Evolutionary conservation across 495 filamentous ascomycete genomes (phyloP).

Genomic region (Penicillium paradoxum): DNA sequence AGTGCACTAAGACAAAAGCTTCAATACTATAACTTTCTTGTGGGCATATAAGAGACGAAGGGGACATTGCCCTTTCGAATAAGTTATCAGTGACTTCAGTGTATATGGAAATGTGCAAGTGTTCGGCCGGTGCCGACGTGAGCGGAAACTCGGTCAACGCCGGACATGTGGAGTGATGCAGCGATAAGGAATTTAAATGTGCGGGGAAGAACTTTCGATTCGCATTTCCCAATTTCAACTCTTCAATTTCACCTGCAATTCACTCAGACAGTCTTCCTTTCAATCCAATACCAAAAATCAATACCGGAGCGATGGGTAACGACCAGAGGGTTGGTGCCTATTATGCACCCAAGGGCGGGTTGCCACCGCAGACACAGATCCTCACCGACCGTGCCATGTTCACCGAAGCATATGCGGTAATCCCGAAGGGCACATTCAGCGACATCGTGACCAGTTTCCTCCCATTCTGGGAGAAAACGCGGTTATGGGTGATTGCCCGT

Average conservation of each 20-base stretch:
- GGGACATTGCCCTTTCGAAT: too few species aligned
- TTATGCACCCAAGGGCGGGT: constrained; percentile 22
- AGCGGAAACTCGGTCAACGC: constrained; percentile 17
- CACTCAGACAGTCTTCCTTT: not conserved
- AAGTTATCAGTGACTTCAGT: too few species aligned
- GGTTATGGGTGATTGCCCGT: constrained; percentile 25
- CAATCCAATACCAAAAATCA: not conserved
- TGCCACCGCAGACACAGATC: constrained; percentile 22
- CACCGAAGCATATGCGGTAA: constrained; percentile 24
- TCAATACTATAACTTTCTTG: too few species aligned
- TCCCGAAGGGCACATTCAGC: constrained; percentile 22
- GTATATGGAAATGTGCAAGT: too few species aligned
- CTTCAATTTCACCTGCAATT: not conserved
- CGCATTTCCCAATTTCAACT: not conserved
- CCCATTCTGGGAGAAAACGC: constrained; percentile 26
- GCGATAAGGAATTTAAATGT: constrained; percentile 10
- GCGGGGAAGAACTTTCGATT: constrained; percentile 4
- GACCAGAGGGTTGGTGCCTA: constrained; percentile 24
- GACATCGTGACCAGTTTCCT: constrained; percentile 27
- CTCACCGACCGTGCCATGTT: constrained; percentile 29
- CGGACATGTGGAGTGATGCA: constrained; percentile 10
- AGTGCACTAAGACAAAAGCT: too few species aligned
- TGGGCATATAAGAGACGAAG: too few species aligned
- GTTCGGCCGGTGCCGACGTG: constrained; percentile 11
- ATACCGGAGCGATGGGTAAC: constrained; percentile 16